These are phyloP conservation scores for Polytrichum formosum DNA, from an alignment of 225 moss, liverwort and hornwort species.

Conservation along the genomic window DNA sequence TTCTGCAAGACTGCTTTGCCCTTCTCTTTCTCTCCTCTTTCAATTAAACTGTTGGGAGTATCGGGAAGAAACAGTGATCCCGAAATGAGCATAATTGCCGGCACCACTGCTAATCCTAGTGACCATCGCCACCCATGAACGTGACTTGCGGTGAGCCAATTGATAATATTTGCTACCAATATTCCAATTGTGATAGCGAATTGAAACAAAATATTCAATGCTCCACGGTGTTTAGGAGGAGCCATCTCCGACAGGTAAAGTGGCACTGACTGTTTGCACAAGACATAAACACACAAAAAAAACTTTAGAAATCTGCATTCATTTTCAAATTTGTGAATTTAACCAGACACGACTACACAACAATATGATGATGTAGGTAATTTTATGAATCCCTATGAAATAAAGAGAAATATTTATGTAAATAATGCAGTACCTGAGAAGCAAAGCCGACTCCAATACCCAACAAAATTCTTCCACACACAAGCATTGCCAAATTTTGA, in stretches of 20 bases:
- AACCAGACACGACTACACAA: too few relatives aligned
- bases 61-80: neutral
- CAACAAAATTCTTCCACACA: neutral
- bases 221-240: neutral
- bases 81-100: neutral
- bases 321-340: too few relatives aligned
- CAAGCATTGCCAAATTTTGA: conserved; percentile 4
- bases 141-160: conserved; percentile 12
- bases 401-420: too few relatives aligned
- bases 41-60: conserved; percentile 11
- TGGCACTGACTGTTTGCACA: neutral
- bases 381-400: too few relatives aligned
- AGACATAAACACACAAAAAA: too few relatives aligned
- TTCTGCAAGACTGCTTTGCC: rapidly evolving
- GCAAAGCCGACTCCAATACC: conserved; percentile 2
- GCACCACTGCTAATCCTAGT: conserved; percentile 9
- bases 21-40: conserved; percentile 1
- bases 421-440: neutral
- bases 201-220: conserved; percentile 21
- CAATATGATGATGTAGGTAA: too few relatives aligned
- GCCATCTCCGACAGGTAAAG: conserved; percentile 30
- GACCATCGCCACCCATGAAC: conserved; percentile 15
- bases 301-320: too few relatives aligned
- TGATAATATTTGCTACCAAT: conserved; percentile 13
- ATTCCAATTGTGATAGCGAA: conserved; percentile 16